Conservation (phyloP, 352 stramenopile species). For the Thalassiosira livingstoniorum region DNA sequence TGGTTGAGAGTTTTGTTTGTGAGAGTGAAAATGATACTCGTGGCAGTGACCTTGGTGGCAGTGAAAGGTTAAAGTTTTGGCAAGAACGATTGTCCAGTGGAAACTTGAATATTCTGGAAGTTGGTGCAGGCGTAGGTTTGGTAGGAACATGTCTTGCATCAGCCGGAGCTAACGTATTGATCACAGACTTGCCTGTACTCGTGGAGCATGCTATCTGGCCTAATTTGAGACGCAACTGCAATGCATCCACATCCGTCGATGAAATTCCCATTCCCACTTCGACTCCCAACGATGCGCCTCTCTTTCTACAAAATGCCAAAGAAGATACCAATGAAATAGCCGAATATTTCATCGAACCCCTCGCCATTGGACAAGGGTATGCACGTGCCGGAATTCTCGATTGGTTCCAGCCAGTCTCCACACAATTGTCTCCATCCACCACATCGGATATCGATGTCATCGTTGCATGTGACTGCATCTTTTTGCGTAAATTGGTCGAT, state of each 20-base stretch:
- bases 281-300: too few relatives aligned
- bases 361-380: slow-evolving; percentile 45
- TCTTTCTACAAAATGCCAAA: too few relatives aligned
- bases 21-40: not conserved
- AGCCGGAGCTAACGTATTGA: slow-evolving; percentile 53
- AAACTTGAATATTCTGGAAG: slow-evolving; percentile 54
- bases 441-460: slow-evolving; percentile 49
- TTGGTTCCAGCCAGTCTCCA: slow-evolving; percentile 45
- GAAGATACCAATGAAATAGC: too few relatives aligned
- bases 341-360: too few relatives aligned
- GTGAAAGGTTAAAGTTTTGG: slow-evolving; percentile 43
- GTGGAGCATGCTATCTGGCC: slow-evolving; percentile 61
- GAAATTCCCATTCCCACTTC: too few relatives aligned
- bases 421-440: slow-evolving; percentile 26
- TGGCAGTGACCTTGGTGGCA: too few relatives aligned
- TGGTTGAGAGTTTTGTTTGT: slow-evolving; percentile 58
- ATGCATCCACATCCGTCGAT: too few relatives aligned
- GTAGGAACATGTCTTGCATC: slow-evolving; percentile 64
- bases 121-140: slow-evolving; percentile 72
- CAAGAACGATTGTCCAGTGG: slow-evolving; percentile 31
- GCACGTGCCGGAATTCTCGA: slow-evolving; percentile 35
- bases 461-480: slow-evolving; percentile 62
- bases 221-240: slow-evolving; percentile 64
- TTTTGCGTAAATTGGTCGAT: slow-evolving; percentile 50
- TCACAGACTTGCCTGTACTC: slow-evolving; percentile 74